These are phyloP conservation scores for Pseudohalonectria lignicola DNA, from an alignment of 2,329 filamentous ascomycete species.

Conservation along the genomic window DNA sequence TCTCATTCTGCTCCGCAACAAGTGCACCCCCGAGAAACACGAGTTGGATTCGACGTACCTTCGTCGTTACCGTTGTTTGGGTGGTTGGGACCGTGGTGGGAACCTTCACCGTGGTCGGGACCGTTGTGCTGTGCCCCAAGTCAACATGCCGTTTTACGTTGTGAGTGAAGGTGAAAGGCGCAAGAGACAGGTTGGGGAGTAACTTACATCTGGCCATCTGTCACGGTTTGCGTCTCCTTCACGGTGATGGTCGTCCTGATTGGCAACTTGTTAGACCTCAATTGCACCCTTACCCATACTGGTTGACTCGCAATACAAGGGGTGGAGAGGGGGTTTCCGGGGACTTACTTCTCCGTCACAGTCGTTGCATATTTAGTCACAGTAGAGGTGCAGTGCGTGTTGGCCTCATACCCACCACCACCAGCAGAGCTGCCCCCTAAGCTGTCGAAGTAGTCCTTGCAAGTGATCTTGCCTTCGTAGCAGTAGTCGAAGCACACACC, in stretches of 20 bases:
- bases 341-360: constrained; percentile 1
- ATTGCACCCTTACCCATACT: too few species aligned
- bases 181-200: too few species aligned
- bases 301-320: too few species aligned
- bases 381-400: neutral
- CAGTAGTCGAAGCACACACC: neutral
- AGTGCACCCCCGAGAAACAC: neutral
- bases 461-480: neutral
- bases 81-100: neutral
- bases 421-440: neutral
- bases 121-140: too few species aligned
- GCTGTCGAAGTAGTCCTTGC: constrained; percentile 7
- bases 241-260: neutral
- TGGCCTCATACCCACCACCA: neutral
- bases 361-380: neutral
- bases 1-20: too few species aligned
- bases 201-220: too few species aligned
- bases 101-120: too few species aligned
- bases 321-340: too few species aligned
- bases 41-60: neutral
- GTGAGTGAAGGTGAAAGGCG: too few species aligned
- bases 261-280: too few species aligned
- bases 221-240: too few species aligned
- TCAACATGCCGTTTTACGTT: too few species aligned
- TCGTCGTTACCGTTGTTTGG: neutral